Percentiles rank a stretch among this genome's conserved stretches.
Evolutionary conservation across 108 stramenopile genomes (phyloP).

Genomic region (Epithemia pelagica): DNA sequence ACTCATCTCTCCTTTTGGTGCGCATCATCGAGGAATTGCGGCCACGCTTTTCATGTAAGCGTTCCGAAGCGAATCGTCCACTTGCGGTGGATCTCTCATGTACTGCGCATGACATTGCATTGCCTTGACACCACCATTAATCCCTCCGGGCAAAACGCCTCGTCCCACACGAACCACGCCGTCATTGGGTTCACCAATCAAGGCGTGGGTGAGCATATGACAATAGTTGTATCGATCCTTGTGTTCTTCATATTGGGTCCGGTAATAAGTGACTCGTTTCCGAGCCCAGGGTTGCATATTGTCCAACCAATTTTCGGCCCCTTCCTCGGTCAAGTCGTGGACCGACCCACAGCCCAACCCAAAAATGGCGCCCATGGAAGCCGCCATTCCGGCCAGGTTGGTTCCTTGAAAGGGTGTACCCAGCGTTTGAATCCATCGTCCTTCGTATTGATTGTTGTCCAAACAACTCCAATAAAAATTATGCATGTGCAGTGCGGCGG

Average conservation of each 20-base stretch:
- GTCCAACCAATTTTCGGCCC: neutral
- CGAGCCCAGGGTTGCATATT: neutral
- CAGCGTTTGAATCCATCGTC: conserved; percentile 5
- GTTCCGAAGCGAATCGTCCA: neutral
- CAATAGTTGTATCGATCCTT: neutral
- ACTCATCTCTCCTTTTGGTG: too few relatives aligned
- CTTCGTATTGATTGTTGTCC: neutral
- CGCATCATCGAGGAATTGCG: neutral
- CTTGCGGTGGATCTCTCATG: neutral
- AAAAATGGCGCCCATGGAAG: conserved; percentile 8
- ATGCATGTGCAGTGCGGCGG: neutral
- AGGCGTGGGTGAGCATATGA: neutral
- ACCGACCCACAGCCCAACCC: conserved; percentile 6
- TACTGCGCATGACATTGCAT: neutral
- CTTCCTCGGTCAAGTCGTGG: neutral
- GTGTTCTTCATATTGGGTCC: neutral
- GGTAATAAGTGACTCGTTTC: neutral
- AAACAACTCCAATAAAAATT: neutral
- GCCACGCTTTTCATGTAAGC: neutral
- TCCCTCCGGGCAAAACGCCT: neutral
- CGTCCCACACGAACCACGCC: neutral
- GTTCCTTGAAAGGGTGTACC: conserved; percentile 7
- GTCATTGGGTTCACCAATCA: neutral
- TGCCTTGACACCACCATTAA: neutral
- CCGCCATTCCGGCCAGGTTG: neutral